Evolutionary conservation across 2,329 filamentous ascomycete species (phyloP).

Genomic region (Alternaria gansuensis): DNA sequence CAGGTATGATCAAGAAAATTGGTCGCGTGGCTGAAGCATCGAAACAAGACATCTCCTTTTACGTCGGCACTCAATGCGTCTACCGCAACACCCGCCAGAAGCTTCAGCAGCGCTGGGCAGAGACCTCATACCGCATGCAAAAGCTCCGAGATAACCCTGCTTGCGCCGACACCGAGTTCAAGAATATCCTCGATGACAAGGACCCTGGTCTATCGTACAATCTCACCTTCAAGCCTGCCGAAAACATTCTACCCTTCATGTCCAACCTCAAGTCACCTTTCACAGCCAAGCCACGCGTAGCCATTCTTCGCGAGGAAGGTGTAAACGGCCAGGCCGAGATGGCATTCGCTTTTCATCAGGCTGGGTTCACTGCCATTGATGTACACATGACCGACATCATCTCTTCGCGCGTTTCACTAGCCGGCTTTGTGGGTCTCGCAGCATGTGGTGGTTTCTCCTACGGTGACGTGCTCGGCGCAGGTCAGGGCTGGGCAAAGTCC

Average conservation of each 20-base stretch:
- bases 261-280: constrained; percentile 69
- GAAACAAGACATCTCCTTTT: constrained; percentile 80
- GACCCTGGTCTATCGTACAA: constrained; percentile 88
- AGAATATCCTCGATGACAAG: constrained; percentile 74
- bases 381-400: constrained; percentile 96
- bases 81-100: constrained; percentile 73
- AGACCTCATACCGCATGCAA: constrained; percentile 91
- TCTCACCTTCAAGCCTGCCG: constrained; percentile 79
- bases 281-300: constrained; percentile 75
- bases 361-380: constrained; percentile 90
- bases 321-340: constrained; percentile 97
- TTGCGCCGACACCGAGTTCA: constrained; percentile 85
- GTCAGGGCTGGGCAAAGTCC: constrained; percentile 94
- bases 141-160: constrained; percentile 85
- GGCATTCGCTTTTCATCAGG: constrained; percentile 92
- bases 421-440: constrained; percentile 85
- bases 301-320: constrained; percentile 93
- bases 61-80: constrained; percentile 73
- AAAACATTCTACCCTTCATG: constrained; percentile 76
- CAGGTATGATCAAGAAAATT: constrained; percentile 83
- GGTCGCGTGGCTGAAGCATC: constrained; percentile 74
- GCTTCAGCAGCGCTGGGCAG: constrained; percentile 88
- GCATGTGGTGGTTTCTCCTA: constrained; percentile 98
- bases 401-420: constrained; percentile 78
- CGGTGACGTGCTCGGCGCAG: constrained; percentile 90